Conservation (phyloP, 192 early-diverging fungal genomes). For the Chytriomyces hyalinus region DNA sequence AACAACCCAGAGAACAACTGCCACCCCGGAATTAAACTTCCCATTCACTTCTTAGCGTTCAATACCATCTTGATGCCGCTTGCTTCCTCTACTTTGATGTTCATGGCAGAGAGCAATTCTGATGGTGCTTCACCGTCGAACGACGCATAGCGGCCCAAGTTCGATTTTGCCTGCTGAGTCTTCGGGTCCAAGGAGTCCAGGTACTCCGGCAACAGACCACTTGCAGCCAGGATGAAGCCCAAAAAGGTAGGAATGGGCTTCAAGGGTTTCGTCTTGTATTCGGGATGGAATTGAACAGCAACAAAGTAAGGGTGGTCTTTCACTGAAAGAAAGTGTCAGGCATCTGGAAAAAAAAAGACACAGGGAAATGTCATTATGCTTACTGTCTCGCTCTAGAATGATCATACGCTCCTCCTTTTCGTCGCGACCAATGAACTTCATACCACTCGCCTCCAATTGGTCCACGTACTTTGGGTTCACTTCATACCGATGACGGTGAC, state of each 20-base stretch:
- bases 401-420: constrained; percentile 98
- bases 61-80: constrained; percentile 32
- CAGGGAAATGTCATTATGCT: background rate
- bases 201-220: constrained; percentile 62
- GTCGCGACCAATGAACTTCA: constrained; percentile 91
- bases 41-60: constrained; percentile 17
- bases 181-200: constrained; percentile 7
- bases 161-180: constrained; percentile 14
- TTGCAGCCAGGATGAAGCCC: constrained; percentile 88
- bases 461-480: constrained; percentile 87
- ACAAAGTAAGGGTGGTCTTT: constrained; percentile 91
- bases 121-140: constrained; percentile 30
- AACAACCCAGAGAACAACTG: background rate
- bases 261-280: constrained; percentile 94
- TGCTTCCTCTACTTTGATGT: constrained; percentile 4
- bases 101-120: constrained; percentile 29
- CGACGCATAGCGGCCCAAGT: constrained; percentile 19
- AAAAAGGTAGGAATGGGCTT: constrained; percentile 91
- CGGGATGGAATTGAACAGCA: constrained; percentile 95
- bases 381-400: constrained; percentile 78
- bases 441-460: constrained; percentile 77
- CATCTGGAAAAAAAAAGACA: constrained; percentile 40
- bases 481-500: constrained; percentile 98
- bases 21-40: background rate
- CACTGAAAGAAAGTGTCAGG: background rate